A percentile compares a stretch with the other conserved stretches of the same genome.
phyloP scores from a whole-genome alignment of 2,329 filamentous ascomycete species.

The Fusarium zealandicum region DNA sequence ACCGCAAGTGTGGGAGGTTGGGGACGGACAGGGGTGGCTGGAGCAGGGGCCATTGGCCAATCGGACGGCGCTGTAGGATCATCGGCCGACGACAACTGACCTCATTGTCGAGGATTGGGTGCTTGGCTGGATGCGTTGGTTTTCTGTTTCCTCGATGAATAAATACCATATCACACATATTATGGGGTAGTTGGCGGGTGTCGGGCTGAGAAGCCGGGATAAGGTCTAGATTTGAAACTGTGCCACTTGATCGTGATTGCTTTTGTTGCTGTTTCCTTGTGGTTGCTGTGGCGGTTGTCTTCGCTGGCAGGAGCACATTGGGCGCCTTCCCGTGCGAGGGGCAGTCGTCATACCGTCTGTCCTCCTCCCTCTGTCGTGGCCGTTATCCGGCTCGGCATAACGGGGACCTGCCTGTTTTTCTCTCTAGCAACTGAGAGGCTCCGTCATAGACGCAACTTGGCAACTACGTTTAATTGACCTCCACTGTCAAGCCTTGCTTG shows the following conservation, averaged over 20 bases:
- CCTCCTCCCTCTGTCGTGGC: constrained; percentile 17
- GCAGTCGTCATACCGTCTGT: constrained; percentile 28
- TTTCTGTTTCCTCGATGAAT: not conserved
- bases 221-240: constrained; percentile 12
- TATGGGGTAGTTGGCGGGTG: constrained; percentile 11
- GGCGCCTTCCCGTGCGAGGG: not conserved
- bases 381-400: constrained; percentile 34
- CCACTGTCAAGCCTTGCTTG: not conserved
- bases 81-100: constrained; percentile 35
- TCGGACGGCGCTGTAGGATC: constrained; percentile 21
- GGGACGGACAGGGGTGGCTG: constrained; percentile 18
- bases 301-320: constrained; percentile 6
- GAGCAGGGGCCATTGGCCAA: constrained; percentile 31
- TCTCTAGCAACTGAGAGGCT: not conserved
- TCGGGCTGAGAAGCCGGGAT: constrained; percentile 7
- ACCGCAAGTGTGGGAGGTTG: constrained; percentile 21
- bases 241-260: constrained; percentile 23
- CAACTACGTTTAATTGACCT: constrained; percentile 11
- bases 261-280: constrained; percentile 1
- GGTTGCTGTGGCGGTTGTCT: constrained; percentile 15
- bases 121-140: constrained; percentile 4
- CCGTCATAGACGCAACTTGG: constrained; percentile 21
- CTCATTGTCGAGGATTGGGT: constrained; percentile 31
- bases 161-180: constrained; percentile 26
- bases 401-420: constrained; percentile 3